Evolutionary conservation across 2,329 filamentous ascomycete genomes (phyloP).

Genomic region (Leptographium radiaticola): DNA sequence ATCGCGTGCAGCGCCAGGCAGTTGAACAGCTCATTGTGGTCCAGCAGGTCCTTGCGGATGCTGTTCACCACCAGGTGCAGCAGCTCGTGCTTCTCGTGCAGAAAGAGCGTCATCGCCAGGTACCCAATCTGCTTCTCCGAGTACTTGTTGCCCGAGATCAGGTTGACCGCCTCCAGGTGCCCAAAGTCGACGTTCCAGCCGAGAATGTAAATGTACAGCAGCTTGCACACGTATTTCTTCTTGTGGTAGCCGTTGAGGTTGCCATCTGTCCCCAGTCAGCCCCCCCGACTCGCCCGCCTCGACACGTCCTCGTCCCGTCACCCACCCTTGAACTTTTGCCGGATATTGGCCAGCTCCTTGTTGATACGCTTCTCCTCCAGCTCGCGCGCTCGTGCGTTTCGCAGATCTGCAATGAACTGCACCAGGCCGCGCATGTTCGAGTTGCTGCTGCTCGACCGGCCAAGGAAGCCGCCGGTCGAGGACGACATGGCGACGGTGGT

Average conservation of each 20-base stretch:
- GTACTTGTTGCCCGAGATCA: slow-evolving; percentile 93
- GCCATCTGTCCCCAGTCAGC: slow-evolving; percentile 44
- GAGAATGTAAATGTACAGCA: slow-evolving; percentile 97
- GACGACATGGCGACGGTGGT: slow-evolving; percentile 35
- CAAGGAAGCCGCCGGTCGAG: slow-evolving; percentile 46
- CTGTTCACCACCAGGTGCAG: slow-evolving; percentile 96
- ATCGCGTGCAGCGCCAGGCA: slow-evolving; percentile 94
- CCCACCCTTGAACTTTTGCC: slow-evolving; percentile 86
- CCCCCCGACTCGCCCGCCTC: too few species aligned
- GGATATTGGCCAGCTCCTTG: slow-evolving; percentile 96
- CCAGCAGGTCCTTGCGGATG: slow-evolving; percentile 87
- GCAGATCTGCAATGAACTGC: slow-evolving; percentile 93
- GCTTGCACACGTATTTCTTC: slow-evolving; percentile 99
- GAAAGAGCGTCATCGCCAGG: slow-evolving; percentile 88
- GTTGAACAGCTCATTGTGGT: slow-evolving; percentile 95
- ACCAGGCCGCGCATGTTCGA: slow-evolving; percentile 73
- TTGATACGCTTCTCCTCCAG: slow-evolving; percentile 99
- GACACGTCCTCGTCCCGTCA: too few species aligned
- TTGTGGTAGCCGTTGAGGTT: slow-evolving; percentile 93
- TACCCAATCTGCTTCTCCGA: slow-evolving; percentile 99
- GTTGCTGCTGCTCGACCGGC: slow-evolving; percentile 51
- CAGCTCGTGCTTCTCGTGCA: slow-evolving; percentile 94
- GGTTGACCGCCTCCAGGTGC: slow-evolving; percentile 92
- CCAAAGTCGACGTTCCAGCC: slow-evolving; percentile 99
- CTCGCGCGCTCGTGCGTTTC: slow-evolving; percentile 89